Base-by-base conservation (phyloP, 1,139 yeast genomes). In the Pichia sp. region DNA sequence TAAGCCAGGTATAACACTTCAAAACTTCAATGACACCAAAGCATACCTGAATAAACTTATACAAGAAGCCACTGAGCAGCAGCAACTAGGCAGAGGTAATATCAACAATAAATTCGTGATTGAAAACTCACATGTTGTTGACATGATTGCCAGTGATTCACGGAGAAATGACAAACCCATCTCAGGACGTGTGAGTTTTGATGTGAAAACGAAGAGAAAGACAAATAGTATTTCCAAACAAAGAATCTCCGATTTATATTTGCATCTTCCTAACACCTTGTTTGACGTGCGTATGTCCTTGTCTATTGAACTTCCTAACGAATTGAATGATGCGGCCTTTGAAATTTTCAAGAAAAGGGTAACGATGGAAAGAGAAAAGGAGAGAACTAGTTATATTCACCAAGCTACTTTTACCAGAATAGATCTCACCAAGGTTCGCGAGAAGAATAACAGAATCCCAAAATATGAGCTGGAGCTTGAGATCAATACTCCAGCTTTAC, bases 211-310 rank as follows among this genome's bases (percentile, higher is more conserved):
- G 0, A 80, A 81, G 11, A 65, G 91, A 47, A 70, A 74, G 33
- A 67, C 72, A 12, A 74, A 74, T 23, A 82, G 81, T 28, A 81
- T 87, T 35, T 76, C 77, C 44, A 87, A 87, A 54, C 73, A 74
- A 45, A 68, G 91, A 38, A 62, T 86, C 9, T 73, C 84, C 3
- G 87, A 83, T 53, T 59, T 87, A 41, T 72, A 75, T 52, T 66
- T 87, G 23, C 77, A 74, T 52, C 73, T 82, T 38, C 96, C 96
- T 2, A 80, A 84, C 43, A 75, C 84, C 20, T 67, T 78, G 60
- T 78, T 78, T 53, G 96, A 87, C 56, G 66, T 81, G 46, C 68
- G 94, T 49, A 63, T 87, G 27, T 77, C 94, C 10, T 62, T 87
- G 44, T 76, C 87, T 26, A 60, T 82, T 23, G 96, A 87, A 74